Percentiles rank a stretch among this genome's conserved stretches.
phyloP scores from a whole-genome alignment of 805 yeast species.

The Ogataea zsoltii region DNA sequence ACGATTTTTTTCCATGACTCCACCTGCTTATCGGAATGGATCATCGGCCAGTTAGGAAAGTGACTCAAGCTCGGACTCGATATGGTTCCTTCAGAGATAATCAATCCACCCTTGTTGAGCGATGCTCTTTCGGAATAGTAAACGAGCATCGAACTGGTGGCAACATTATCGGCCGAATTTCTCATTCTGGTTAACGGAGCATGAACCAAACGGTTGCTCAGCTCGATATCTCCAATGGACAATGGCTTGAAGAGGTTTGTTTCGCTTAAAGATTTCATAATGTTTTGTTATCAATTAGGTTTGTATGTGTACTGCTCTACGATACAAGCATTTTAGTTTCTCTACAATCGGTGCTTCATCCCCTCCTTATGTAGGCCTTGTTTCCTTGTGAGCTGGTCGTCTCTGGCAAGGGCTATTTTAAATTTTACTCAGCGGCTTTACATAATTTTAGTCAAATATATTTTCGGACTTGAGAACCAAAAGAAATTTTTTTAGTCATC shows the following conservation, averaged over 20 bases:
- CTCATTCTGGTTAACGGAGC: constrained; percentile 54
- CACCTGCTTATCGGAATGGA: constrained; percentile 47
- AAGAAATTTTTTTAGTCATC: no score
- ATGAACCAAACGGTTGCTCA: constrained; percentile 42
- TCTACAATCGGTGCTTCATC: no score
- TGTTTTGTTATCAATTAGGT: no score
- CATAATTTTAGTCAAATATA: no score
- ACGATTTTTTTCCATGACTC: constrained; percentile 48
- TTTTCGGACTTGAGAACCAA: no score
- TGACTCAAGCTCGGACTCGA: constrained; percentile 44
- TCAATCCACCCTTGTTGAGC: constrained; percentile 54
- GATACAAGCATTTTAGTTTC: no score
- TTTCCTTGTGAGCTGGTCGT: no score
- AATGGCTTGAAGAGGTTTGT: constrained; percentile 41
- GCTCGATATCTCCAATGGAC: constrained; percentile 36
- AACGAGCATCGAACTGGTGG: constrained; percentile 44
- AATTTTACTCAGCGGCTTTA: no score
- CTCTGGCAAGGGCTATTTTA: no score
- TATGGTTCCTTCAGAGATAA: constrained; percentile 58
- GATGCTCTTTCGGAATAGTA: constrained; percentile 57
- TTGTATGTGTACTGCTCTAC: no score
- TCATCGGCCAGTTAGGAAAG: constrained; percentile 47
- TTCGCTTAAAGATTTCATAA: no score
- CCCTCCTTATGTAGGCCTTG: no score
- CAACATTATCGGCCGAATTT: constrained; percentile 32